Evolutionary conservation across 208 protist genomes (phyloP).

Genomic region (Trypanosoma scelopori): DNA sequence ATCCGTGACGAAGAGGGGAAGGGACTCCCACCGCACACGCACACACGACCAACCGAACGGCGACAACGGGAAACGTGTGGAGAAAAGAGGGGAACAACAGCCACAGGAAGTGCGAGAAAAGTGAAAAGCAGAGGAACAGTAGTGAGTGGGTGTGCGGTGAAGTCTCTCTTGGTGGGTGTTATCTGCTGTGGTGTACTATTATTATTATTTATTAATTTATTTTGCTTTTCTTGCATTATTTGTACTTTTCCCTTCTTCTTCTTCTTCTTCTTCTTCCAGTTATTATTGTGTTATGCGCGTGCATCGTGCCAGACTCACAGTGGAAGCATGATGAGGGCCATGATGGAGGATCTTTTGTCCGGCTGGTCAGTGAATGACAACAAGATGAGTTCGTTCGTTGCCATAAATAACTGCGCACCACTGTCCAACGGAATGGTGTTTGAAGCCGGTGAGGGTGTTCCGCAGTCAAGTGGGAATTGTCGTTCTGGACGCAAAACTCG

Average conservation of each 20-base stretch:
- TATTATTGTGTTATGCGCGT: background rate
- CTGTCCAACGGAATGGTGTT: background rate
- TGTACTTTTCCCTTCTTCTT: constrained; percentile 12
- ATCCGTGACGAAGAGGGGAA: background rate
- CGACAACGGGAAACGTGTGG: no score
- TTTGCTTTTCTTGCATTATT: constrained; percentile 9
- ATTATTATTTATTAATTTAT: no score
- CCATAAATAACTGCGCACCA: background rate
- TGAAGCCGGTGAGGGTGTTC: background rate
- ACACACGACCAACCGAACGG: no score
- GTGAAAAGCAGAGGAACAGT: background rate
- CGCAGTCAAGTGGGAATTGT: background rate
- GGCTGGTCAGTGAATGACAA: constrained; percentile 12
- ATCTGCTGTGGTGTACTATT: no score
- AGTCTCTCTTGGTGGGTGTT: background rate
- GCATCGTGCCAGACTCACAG: background rate
- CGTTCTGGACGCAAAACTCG: background rate
- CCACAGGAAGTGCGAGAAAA: no score
- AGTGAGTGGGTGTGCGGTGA: background rate
- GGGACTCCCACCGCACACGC: no score
- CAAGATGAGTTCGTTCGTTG: background rate
- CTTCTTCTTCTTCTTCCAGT: constrained; percentile 12
- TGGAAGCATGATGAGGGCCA: background rate
- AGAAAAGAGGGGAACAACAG: no score
- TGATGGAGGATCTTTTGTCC: constrained; percentile 14